Percentiles rank a stretch among this genome's conserved stretches.
phyloP scores from a whole-genome alignment of 805 yeast species.

The Spathaspora sp. region DNA sequence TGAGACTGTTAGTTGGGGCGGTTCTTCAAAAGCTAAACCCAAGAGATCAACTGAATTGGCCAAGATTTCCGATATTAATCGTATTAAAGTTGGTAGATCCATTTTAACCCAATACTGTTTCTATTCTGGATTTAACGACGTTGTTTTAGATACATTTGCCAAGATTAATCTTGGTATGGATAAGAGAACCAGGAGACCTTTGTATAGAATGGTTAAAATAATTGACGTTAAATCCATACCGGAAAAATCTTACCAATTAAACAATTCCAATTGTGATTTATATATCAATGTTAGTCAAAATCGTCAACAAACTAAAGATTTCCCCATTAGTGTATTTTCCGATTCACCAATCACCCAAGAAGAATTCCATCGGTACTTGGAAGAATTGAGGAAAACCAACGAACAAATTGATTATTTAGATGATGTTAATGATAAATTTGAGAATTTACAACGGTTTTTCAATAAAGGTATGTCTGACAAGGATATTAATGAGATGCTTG shows the following conservation, averaged over 20 bases:
- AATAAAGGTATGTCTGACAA: conserved; percentile 63
- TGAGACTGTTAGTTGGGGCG: conserved; percentile 33
- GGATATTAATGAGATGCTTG: conserved; percentile 76
- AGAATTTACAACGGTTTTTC: conserved; percentile 60
- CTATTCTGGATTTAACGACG: conserved; percentile 74
- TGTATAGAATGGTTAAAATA: conserved; percentile 81
- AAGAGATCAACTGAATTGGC: conserved; percentile 39
- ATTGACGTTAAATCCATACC: conserved; percentile 53
- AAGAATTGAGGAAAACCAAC: conserved; percentile 56
- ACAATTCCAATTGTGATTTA: conserved; percentile 41
- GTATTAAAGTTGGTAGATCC: conserved; percentile 72
- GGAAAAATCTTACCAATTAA: conserved; percentile 39
- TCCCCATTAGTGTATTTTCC: conserved; percentile 76
- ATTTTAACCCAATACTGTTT: conserved; percentile 72
- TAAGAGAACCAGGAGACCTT: conserved; percentile 54
- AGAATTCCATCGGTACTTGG: conserved; percentile 70
- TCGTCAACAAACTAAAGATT: conserved; percentile 60
- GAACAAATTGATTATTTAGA: conserved; percentile 58
- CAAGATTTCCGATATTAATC: conserved; percentile 63
- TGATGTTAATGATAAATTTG: conserved; percentile 60
- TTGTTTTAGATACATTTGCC: conserved; percentile 72
- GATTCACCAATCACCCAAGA: conserved; percentile 68
- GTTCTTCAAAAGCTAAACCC: conserved; percentile 15
- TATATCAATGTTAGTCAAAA: conserved; percentile 82
- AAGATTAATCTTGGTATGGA: conserved; percentile 78